Conservation (phyloP, 306 rosid species). For the Quercus rubra region DNA sequence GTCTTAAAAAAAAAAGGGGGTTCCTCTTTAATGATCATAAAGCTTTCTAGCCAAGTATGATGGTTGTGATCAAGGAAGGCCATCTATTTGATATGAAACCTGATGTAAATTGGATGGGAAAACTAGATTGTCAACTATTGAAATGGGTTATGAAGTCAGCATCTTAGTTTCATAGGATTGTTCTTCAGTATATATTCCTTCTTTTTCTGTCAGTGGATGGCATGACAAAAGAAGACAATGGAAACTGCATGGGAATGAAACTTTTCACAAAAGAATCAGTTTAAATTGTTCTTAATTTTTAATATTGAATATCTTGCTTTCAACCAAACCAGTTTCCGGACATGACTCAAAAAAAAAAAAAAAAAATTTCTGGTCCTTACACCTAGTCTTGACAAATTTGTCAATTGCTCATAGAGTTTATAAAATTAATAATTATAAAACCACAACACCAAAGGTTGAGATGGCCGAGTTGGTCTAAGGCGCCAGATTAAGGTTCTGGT, state of each 20-base stretch:
- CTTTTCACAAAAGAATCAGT: no score
- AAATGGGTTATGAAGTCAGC: background rate
- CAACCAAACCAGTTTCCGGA: no score
- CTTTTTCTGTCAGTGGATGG: background rate
- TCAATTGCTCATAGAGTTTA: no score
- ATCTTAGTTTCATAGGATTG: background rate
- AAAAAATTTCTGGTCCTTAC: no score
- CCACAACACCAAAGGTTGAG: background rate
- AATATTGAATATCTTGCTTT: no score
- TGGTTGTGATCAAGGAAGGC: background rate
- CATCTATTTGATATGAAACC: background rate
- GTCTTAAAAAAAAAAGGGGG: no score
- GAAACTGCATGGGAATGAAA: no score
- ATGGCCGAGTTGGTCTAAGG: constrained; percentile 16
- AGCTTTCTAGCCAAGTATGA: background rate
- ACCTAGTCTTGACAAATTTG: no score
- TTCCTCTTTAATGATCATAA: background rate
- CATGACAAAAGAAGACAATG: background rate
- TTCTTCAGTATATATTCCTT: background rate
- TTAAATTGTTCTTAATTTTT: no score
- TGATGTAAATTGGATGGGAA: background rate
- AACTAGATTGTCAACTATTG: background rate
- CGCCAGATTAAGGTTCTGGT: constrained; percentile 14
- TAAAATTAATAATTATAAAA: no score
- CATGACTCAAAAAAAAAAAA: no score